Conservation (phyloP, 2,329 filamentous ascomycete genomes). For the Verticillium dahliae region DNA sequence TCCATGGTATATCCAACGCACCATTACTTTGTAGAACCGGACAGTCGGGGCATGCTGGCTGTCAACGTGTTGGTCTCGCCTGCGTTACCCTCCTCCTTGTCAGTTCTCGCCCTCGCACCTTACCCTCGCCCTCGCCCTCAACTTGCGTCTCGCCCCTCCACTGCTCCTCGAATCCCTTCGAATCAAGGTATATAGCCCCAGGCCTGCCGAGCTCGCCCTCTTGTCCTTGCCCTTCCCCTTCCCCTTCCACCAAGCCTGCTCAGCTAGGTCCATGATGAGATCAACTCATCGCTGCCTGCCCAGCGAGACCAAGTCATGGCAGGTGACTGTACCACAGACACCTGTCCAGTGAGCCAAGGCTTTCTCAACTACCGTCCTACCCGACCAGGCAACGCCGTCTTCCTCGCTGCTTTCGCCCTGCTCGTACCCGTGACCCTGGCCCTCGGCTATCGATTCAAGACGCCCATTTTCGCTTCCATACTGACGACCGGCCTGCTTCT, state of each 20-base stretch:
- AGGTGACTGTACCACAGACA: slow-evolving; percentile 23
- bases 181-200: slow-evolving; percentile 9
- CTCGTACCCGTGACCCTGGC: slow-evolving; percentile 30
- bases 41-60: not conserved
- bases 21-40: not conserved
- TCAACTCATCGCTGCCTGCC: slow-evolving; percentile 9
- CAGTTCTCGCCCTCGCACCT: not conserved
- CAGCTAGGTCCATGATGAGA: slow-evolving; percentile 6
- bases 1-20: not conserved
- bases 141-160: not conserved
- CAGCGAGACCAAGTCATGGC: slow-evolving; percentile 19
- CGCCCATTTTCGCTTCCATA: slow-evolving; percentile 30
- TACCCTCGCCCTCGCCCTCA: not conserved
- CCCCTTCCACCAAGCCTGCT: slow-evolving; percentile 4
- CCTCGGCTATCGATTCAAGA: slow-evolving; percentile 31
- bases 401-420: slow-evolving; percentile 31
- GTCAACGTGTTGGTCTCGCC: not conserved
- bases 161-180: not conserved
- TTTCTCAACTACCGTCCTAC: slow-evolving; percentile 29
- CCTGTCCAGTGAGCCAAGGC: slow-evolving; percentile 26
- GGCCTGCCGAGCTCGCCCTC: slow-evolving; percentile 1
- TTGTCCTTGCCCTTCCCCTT: not conserved
- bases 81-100: not conserved
- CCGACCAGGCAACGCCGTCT: slow-evolving; percentile 30
- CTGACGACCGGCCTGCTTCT: slow-evolving; percentile 34